Percentiles rank a stretch among this genome's conserved stretches.
Evolutionary conservation across 768 basidiomycete genomes (phyloP).

Genomic region (Rubroboletus pulcherrimus): DNA sequence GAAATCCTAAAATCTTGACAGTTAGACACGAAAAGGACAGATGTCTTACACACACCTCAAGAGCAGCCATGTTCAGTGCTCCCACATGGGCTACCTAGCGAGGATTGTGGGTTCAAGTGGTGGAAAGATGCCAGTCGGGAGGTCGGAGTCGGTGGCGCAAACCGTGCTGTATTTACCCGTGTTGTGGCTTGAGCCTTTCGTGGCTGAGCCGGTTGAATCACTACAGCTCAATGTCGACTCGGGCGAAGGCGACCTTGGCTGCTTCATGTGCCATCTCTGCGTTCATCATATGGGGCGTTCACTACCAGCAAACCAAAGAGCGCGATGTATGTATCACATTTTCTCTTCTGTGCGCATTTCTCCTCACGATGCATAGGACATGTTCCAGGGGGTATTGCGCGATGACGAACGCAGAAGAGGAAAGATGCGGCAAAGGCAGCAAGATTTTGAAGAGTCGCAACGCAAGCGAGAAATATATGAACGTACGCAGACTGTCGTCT

Average conservation of each 20-base stretch:
- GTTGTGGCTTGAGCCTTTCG: conserved; percentile 25
- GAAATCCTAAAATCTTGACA: conserved; percentile 56
- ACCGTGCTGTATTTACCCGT: conserved; percentile 37
- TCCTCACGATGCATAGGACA: conserved; percentile 49
- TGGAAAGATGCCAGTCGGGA: conserved; percentile 14
- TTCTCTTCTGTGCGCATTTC: neutral
- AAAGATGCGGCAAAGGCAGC: conserved; percentile 66
- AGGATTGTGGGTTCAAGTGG: conserved; percentile 8
- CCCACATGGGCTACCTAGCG: conserved; percentile 19
- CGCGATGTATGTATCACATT: conserved; percentile 52
- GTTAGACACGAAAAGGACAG: conserved; percentile 2
- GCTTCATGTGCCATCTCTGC: conserved; percentile 60
- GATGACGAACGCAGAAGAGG: conserved; percentile 80
- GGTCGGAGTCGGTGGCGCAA: conserved; percentile 8
- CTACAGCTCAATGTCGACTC: conserved; percentile 49
- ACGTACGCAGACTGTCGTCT: conserved; percentile 37
- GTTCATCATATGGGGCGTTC: conserved; percentile 84
- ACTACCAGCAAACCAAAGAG: conserved; percentile 80
- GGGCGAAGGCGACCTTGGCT: conserved; percentile 72
- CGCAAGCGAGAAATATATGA: conserved; percentile 68
- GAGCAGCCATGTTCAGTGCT: conserved; percentile 35
- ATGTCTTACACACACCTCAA: conserved; percentile 34
- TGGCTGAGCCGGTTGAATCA: conserved; percentile 16
- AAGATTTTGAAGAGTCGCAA: conserved; percentile 56
- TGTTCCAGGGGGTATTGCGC: conserved; percentile 87